Conservation (phyloP, 441 rosid species). For the Eruca vesicaria region DNA sequence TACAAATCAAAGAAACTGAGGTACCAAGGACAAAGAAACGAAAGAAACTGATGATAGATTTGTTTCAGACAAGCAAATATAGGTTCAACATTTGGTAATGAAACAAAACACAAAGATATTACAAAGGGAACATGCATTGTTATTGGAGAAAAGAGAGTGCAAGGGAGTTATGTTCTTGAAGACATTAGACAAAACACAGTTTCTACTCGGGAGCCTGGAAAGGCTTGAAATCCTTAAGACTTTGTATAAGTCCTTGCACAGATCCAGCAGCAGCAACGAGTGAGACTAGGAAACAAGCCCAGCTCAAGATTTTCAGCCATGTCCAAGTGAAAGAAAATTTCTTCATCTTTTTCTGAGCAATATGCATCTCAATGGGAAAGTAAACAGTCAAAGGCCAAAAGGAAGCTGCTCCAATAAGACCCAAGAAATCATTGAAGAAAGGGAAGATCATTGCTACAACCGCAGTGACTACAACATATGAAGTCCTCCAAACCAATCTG, state of each 20-base stretch:
- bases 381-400: conserved; percentile 88
- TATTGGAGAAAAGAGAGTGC: conserved; percentile 10
- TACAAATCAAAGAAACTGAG: neutral
- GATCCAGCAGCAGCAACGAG: conserved; percentile 75
- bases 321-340: conserved; percentile 64
- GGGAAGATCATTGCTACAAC: conserved; percentile 79
- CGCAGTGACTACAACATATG: conserved; percentile 60
- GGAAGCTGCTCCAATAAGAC: conserved; percentile 71
- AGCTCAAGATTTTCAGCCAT: conserved; percentile 62
- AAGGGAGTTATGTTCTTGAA: conserved; percentile 1
- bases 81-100: conserved; percentile 1
- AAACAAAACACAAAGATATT: conserved; percentile 6
- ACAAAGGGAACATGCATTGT: conserved; percentile 13
- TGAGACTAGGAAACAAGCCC: conserved; percentile 57
- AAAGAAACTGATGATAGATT: neutral
- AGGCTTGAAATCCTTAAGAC: conserved; percentile 68
- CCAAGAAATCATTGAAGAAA: conserved; percentile 78
- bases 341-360: conserved; percentile 48
- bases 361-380: conserved; percentile 84
- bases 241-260: conserved; percentile 58
- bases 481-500: conserved; percentile 68
- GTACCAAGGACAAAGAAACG: neutral
- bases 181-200: neutral
- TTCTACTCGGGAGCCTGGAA: conserved; percentile 47
- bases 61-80: conserved; percentile 4